These are phyloP conservation scores for Metarhizium robertsii DNA, from an alignment of 2,329 filamentous ascomycete genomes.

Conservation along the genomic window DNA sequence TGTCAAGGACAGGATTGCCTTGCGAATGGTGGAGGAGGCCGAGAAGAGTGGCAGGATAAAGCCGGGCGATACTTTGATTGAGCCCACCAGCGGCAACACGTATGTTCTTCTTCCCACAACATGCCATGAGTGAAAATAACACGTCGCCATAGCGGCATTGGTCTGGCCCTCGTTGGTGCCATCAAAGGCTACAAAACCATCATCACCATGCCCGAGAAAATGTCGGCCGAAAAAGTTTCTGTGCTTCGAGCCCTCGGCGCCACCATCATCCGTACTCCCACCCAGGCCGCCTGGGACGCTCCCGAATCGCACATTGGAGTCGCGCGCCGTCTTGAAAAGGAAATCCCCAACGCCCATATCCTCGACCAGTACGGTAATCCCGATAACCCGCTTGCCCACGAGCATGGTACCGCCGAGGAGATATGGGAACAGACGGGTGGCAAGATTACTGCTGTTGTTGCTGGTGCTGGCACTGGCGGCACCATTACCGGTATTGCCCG, in stretches of 20 bases:
- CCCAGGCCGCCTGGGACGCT: slow-evolving; percentile 86
- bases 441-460: slow-evolving; percentile 72
- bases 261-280: slow-evolving; percentile 95
- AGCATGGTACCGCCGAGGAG: slow-evolving; percentile 89
- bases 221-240: slow-evolving; percentile 96
- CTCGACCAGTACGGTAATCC: slow-evolving; percentile 90
- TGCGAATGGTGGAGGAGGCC: slow-evolving; percentile 95
- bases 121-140: neutral
- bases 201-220: slow-evolving; percentile 98
- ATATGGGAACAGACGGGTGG: slow-evolving; percentile 88
- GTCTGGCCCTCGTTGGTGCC: slow-evolving; percentile 83
- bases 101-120: slow-evolving; percentile 19
- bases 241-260: slow-evolving; percentile 89
- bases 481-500: slow-evolving; percentile 85
- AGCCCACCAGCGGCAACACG: slow-evolving; percentile 97
- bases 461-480: slow-evolving; percentile 89
- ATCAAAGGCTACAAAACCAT: slow-evolving; percentile 98
- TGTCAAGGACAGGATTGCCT: slow-evolving; percentile 89
- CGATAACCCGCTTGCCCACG: slow-evolving; percentile 90
- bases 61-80: slow-evolving; percentile 93
- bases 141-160: slow-evolving; percentile 59
- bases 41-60: slow-evolving; percentile 89
- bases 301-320: slow-evolving; percentile 98
- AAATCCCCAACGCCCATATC: slow-evolving; percentile 94
- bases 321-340: slow-evolving; percentile 79